Conservation (phyloP, 2,329 filamentous ascomycete genomes). For the Tolypocladium amazonense region DNA sequence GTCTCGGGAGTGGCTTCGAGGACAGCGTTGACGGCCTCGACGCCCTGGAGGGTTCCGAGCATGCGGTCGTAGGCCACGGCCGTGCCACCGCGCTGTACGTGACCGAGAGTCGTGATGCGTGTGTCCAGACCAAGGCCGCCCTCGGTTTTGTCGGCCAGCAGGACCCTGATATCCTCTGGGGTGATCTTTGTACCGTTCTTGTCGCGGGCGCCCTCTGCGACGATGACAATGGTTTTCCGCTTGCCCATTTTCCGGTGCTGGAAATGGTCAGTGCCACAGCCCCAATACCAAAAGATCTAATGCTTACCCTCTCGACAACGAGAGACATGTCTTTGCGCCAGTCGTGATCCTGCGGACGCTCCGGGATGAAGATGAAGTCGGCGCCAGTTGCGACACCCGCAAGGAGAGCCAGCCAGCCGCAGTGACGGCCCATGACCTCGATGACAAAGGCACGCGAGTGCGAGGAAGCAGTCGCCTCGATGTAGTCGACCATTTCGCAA, state of each 20-base stretch:
- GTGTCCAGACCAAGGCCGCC: slow-evolving; percentile 73
- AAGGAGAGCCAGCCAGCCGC: slow-evolving; percentile 95
- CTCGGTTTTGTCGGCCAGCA: slow-evolving; percentile 63
- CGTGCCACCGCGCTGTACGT: slow-evolving; percentile 91
- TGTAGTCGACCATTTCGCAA: slow-evolving; percentile 92
- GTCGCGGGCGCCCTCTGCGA: slow-evolving; percentile 91
- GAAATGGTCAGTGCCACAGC: slow-evolving; percentile 3
- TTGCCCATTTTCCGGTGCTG: slow-evolving; percentile 83
- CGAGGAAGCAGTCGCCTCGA: slow-evolving; percentile 88
- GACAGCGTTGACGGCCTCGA: slow-evolving; percentile 87
- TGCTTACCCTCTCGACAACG: slow-evolving; percentile 58
- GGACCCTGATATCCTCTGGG: slow-evolving; percentile 70
- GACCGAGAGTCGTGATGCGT: slow-evolving; percentile 85
- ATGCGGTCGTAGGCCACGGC: slow-evolving; percentile 92
- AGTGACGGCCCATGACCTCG: slow-evolving; percentile 97
- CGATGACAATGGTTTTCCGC: slow-evolving; percentile 95
- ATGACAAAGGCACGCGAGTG: slow-evolving; percentile 96
- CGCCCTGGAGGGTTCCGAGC: slow-evolving; percentile 84
- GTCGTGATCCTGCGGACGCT: slow-evolving; percentile 76
- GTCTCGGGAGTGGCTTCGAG: slow-evolving; percentile 82
- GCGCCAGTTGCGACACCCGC: slow-evolving; percentile 89
- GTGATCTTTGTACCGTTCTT: slow-evolving; percentile 74
- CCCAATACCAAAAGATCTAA: neutral
- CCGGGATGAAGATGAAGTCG: slow-evolving; percentile 94
- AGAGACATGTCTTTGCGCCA: slow-evolving; percentile 85